Percentiles rank a stretch among this genome's conserved stretches.
Evolutionary conservation across 1,284 basidiomycete species (phyloP).

Genomic region (Leccinum pseudoinsigne): DNA sequence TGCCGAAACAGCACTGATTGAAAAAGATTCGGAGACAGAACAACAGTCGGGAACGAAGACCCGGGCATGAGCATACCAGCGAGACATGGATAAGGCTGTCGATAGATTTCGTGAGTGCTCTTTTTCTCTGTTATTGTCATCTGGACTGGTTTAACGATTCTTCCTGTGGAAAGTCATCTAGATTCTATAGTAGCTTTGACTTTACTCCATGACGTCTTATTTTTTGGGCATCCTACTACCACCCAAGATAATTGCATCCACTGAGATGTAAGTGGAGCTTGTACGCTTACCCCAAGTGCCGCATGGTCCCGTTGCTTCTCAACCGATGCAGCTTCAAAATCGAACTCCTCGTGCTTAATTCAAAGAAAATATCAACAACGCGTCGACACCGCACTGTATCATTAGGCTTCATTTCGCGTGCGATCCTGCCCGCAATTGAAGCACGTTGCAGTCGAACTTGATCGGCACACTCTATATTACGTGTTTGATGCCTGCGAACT

Average conservation of each 20-base stretch:
- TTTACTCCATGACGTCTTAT: slow-evolving; percentile 1
- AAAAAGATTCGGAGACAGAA: neutral
- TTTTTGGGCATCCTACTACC: neutral
- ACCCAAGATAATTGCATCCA: neutral
- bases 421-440: slow-evolving; percentile 1
- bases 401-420: slow-evolving; percentile 4
- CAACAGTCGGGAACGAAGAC: neutral
- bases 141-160: neutral
- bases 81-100: neutral
- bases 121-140: neutral
- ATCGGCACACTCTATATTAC: slow-evolving; percentile 3
- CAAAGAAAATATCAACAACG: neutral
- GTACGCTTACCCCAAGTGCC: neutral
- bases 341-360: neutral
- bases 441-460: slow-evolving; percentile 2
- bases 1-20: slow-evolving; percentile 8
- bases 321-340: neutral
- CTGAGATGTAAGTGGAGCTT: neutral
- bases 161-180: neutral
- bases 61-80: neutral
- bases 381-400: slow-evolving; percentile 1
- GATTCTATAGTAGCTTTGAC: neutral
- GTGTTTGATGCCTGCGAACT: neutral
- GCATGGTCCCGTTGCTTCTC: neutral
- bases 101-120: slow-evolving; percentile 11